phyloP scores from a whole-genome alignment of 768 basidiomycete species.

The Pleurotus djamor region DNA sequence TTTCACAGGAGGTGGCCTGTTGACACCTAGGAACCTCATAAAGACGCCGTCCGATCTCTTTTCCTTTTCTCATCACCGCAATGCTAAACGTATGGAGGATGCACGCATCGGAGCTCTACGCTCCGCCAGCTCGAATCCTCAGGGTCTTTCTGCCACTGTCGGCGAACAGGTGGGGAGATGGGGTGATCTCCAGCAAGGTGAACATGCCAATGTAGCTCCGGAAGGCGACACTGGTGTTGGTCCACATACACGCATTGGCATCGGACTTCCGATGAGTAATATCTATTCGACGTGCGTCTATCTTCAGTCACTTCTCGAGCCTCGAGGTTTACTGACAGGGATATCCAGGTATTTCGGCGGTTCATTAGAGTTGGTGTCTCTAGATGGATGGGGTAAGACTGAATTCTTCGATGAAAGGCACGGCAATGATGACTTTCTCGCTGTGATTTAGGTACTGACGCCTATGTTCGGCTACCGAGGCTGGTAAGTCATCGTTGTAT shows the following conservation, averaged over 20 bases:
- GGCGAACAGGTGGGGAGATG: slow-evolving; percentile 69
- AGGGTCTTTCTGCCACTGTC: slow-evolving; percentile 75
- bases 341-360: slow-evolving; percentile 76
- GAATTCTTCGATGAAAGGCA: background rate
- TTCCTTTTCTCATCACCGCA: slow-evolving; percentile 86
- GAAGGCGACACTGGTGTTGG: slow-evolving; percentile 38
- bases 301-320: background rate
- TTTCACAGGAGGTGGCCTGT: slow-evolving; percentile 67
- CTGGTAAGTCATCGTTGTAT: slow-evolving; percentile 44
- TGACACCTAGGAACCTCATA: slow-evolving; percentile 42
- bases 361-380: slow-evolving; percentile 70
- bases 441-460: slow-evolving; percentile 65
- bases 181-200: slow-evolving; percentile 24
- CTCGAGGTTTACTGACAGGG: background rate
- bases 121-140: slow-evolving; percentile 53
- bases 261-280: slow-evolving; percentile 87
- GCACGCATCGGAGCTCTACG: slow-evolving; percentile 69
- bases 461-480: slow-evolving; percentile 77
- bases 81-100: slow-evolving; percentile 65
- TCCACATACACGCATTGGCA: slow-evolving; percentile 67
- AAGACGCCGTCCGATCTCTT: slow-evolving; percentile 75
- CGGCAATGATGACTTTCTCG: background rate
- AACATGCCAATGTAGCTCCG: slow-evolving; percentile 32
- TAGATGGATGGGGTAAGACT: slow-evolving; percentile 78
- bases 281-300: slow-evolving; percentile 73